These are phyloP conservation scores for Neurospora cerealis DNA, from an alignment of 495 filamentous ascomycete genomes.

Conservation along the genomic window DNA sequence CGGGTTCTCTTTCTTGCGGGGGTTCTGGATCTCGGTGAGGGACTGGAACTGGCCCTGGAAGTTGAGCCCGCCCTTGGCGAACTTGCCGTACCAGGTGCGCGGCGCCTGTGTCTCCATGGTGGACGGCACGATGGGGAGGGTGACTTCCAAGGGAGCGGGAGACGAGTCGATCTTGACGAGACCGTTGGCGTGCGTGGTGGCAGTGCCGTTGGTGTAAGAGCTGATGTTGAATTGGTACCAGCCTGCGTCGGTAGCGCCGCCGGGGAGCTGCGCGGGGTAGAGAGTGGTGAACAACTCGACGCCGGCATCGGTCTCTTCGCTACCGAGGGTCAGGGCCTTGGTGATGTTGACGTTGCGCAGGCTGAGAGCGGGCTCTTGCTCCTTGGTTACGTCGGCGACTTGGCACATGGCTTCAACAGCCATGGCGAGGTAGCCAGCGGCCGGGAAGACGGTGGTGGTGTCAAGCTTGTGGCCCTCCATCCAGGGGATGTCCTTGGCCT, in stretches of 20 bases:
- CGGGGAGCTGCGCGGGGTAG: background rate
- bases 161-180: constrained; percentile 18
- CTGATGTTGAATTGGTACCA: constrained; percentile 21
- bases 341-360: constrained; percentile 18
- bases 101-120: constrained; percentile 19
- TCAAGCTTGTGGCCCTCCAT: constrained; percentile 34
- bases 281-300: constrained; percentile 10
- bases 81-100: constrained; percentile 17
- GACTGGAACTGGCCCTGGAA: constrained; percentile 22
- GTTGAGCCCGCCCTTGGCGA: constrained; percentile 11
- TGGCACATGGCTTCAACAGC: constrained; percentile 38
- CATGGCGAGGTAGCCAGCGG: constrained; percentile 42
- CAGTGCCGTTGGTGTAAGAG: constrained; percentile 15
- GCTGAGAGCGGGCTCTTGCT: constrained; percentile 4
- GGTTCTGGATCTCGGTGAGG: constrained; percentile 9
- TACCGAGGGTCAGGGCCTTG: constrained; percentile 24
- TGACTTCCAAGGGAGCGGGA: background rate
- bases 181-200: constrained; percentile 23
- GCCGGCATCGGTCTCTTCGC: constrained; percentile 19
- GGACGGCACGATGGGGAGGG: background rate
- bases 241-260: constrained; percentile 10
- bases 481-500: constrained; percentile 36
- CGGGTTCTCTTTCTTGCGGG: background rate
- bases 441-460: constrained; percentile 41
- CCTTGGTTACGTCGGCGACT: constrained; percentile 5